Percentiles rank a stretch among this genome's conserved stretches.
phyloP scores from a whole-genome alignment of 2,329 filamentous ascomycete species.

The Cordyceps cicadae region DNA sequence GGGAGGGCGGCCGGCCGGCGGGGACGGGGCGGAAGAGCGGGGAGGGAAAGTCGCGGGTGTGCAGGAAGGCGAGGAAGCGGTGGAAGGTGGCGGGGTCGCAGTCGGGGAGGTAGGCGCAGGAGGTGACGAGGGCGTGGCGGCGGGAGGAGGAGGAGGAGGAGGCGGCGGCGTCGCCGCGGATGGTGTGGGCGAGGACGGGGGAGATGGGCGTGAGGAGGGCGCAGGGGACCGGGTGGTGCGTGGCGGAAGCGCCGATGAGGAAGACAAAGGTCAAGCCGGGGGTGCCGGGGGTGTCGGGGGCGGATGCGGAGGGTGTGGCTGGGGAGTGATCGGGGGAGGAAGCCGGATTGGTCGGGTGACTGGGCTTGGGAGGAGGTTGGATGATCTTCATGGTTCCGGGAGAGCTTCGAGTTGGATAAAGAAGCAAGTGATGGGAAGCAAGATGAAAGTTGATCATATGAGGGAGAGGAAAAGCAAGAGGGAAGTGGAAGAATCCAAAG shows the following conservation, averaged over 20 bases:
- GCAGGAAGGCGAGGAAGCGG: conserved; percentile 14
- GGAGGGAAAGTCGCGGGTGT: conserved; percentile 12
- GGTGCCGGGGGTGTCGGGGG: neutral
- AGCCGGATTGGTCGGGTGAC: neutral
- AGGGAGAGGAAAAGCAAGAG: neutral
- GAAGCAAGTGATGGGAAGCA: neutral
- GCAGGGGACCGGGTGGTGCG: neutral
- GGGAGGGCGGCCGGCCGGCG: neutral
- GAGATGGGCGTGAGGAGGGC: neutral
- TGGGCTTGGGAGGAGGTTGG: too few species aligned
- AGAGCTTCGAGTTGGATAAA: neutral
- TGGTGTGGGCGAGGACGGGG: neutral
- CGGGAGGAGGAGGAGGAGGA: neutral
- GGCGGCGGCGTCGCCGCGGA: neutral
- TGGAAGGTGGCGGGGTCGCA: conserved; percentile 8
- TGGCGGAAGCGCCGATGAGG: neutral
- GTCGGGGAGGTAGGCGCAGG: conserved; percentile 5
- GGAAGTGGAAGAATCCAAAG: neutral
- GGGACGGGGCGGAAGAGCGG: neutral
- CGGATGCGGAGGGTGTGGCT: too few species aligned
- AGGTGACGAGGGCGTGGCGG: neutral
- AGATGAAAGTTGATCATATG: neutral
- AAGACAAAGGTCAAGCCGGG: neutral
- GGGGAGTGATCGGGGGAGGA: too few species aligned
- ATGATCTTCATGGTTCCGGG: neutral